Evolutionary conservation across 306 rosid genomes (phyloP), one percentile per base, ranked within the genome.

Genomic region (Vigna reflexopilosa): DNA sequence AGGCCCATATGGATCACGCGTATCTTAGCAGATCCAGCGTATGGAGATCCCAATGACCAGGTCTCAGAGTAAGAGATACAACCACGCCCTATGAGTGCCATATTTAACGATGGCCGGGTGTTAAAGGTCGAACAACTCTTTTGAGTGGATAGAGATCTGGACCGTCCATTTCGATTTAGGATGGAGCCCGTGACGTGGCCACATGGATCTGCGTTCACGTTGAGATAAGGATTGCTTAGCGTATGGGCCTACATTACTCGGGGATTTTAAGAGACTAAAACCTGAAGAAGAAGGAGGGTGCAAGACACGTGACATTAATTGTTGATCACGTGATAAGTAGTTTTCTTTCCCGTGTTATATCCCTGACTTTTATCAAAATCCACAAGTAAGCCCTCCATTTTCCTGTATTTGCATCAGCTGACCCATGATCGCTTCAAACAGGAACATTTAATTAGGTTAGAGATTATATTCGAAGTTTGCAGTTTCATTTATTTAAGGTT

Each of bases 1-100:
- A 95, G 83, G 64, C 96, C 86, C 98, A 95, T 95, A 48, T 4
- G 79, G 75, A 82, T 66, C 58, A 17, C 11, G 82, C 86, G 84
- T 44, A 57, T 56, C 57, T 56, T 56, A 79, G 84, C 84, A 75
- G 84, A 82, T 78, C 84, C 56, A 30, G 81, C 81, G 45, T 61
- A 61, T 77, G 40, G 70, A 36, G 38, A 73, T 44, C 73, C 66
- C 73, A 49, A 49, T 38, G 70, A 78, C 47, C 77, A 64, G 57
- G 48, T 56, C 9, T 26, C 20, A 9, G 74, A 75, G 34, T 58
- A 50, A 62, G 81, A 58, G 88, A 66, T 58, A 34, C n/a, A 2
- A 6, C 0, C 3, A 17, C 2, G 9, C 2, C 7, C 0, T 5
- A 4, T 50, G 13, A 54, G 1, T 34, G 22, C 3, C 81, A 5